Evolutionary conservation across 768 basidiomycete genomes (phyloP).

Genomic region (Mycena alexandri): DNA sequence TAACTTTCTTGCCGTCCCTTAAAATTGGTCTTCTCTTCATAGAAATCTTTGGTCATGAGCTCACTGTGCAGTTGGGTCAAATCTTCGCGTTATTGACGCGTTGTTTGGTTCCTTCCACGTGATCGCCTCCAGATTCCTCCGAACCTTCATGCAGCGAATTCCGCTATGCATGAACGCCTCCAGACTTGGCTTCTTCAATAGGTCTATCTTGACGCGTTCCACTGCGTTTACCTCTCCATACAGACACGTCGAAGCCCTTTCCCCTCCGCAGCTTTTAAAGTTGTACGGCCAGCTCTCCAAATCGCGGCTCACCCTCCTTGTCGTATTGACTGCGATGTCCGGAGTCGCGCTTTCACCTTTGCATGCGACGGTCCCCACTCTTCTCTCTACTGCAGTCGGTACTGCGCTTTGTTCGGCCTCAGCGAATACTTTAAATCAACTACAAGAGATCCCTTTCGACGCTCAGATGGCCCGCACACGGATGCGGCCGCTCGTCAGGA

Average conservation of each 20-base stretch:
- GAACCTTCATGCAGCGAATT: slow-evolving; percentile 18
- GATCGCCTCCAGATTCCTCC: neutral
- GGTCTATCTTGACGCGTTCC: slow-evolving; percentile 27
- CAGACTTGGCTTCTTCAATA: slow-evolving; percentile 29
- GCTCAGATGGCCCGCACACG: slow-evolving; percentile 97
- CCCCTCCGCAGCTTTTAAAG: slow-evolving; percentile 65
- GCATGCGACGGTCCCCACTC: slow-evolving; percentile 84
- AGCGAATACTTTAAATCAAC: slow-evolving; percentile 94
- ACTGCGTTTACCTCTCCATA: slow-evolving; percentile 43
- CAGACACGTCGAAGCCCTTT: slow-evolving; percentile 56
- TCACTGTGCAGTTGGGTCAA: too few relatives aligned
- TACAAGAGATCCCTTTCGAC: slow-evolving; percentile 95
- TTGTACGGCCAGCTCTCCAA: slow-evolving; percentile 90
- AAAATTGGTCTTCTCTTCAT: too few relatives aligned
- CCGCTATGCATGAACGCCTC: slow-evolving; percentile 13
- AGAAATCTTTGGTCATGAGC: too few relatives aligned
- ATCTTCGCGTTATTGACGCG: slow-evolving; percentile 23
- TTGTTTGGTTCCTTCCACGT: slow-evolving; percentile 7
- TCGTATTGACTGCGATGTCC: slow-evolving; percentile 91
- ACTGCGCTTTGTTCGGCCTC: slow-evolving; percentile 93
- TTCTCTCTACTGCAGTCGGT: slow-evolving; percentile 89
- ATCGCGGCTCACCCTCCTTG: slow-evolving; percentile 82
- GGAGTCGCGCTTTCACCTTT: slow-evolving; percentile 94
- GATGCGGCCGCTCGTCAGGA: slow-evolving; percentile 85
- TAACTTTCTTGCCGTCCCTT: too few relatives aligned